phyloP scores from a whole-genome alignment of 75 land plant genomes.

The Picea glauca region DNA sequence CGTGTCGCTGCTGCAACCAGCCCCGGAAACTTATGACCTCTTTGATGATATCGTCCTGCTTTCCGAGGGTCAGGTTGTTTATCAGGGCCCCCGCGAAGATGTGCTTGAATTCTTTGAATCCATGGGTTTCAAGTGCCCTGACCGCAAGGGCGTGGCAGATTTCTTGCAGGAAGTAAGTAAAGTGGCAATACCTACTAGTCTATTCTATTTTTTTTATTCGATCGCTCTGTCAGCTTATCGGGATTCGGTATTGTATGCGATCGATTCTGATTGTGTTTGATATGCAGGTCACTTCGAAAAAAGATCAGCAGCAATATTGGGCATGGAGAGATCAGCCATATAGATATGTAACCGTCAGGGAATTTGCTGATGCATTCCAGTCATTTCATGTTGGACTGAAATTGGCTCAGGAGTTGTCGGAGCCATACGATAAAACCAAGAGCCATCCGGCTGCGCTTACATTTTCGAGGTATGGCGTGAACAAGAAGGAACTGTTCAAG shows the following conservation, averaged over 20 bases:
- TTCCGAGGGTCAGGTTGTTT: constrained; percentile 81
- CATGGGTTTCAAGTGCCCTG: constrained; percentile 88
- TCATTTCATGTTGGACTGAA: constrained; percentile 59
- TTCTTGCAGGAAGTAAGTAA: constrained; percentile 22
- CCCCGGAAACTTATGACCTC: constrained; percentile 79
- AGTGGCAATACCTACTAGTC: not conserved
- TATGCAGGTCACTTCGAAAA: constrained; percentile 73
- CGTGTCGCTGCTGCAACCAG: constrained; percentile 74
- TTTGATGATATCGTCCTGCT: constrained; percentile 84
- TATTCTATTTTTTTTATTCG: not conserved
- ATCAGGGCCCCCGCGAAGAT: constrained; percentile 77
- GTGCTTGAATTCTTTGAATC: constrained; percentile 72
- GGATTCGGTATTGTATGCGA: not conserved
- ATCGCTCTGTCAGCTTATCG: not conserved
- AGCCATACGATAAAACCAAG: constrained; percentile 58
- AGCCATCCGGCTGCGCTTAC: constrained; percentile 76
- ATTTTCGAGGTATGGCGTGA: constrained; percentile 49
- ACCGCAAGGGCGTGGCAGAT: constrained; percentile 24
- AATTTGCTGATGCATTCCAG: constrained; percentile 75
- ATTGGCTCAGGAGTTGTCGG: constrained; percentile 37
- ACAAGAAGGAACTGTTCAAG: constrained; percentile 55
- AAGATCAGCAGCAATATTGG: constrained; percentile 95
- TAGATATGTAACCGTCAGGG: constrained; percentile 46
- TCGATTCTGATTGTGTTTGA: not conserved
- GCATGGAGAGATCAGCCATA: constrained; percentile 42